Percentiles rank a stretch among this genome's conserved stretches.
Conservation (phyloP, 108 stramenopile species). For the Epipyxis sp. region DNA sequence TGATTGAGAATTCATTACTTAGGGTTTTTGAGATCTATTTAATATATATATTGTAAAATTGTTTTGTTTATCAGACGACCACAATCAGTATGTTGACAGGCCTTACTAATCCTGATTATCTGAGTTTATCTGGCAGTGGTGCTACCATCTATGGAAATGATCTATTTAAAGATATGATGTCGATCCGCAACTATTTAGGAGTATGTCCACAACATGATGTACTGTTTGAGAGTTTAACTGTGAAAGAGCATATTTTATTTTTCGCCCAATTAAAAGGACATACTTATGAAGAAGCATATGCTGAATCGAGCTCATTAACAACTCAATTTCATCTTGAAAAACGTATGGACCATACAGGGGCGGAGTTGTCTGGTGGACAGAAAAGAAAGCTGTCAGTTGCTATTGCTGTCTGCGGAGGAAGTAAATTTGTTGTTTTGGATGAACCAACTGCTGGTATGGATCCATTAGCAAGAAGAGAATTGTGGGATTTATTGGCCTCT, state of each 20-base stretch:
- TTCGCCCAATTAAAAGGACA: constrained; percentile 48
- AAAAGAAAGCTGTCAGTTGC: constrained; percentile 70
- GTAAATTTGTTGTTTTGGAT: constrained; percentile 71
- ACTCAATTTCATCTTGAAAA: neutral
- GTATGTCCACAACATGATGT: constrained; percentile 40
- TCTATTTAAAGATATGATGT: neutral
- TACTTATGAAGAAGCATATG: constrained; percentile 35
- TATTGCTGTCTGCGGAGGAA: constrained; percentile 79
- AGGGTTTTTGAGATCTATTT: too few relatives aligned
- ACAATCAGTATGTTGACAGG: constrained; percentile 68
- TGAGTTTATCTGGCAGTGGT: constrained; percentile 40
- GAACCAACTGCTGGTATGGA: constrained; percentile 67
- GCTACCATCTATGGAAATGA: constrained; percentile 61
- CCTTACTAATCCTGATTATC: constrained; percentile 49
- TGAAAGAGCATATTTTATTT: constrained; percentile 23
- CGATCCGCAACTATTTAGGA: constrained; percentile 25
- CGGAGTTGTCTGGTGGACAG: neutral
- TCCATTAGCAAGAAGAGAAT: constrained; percentile 4
- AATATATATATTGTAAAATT: too few relatives aligned
- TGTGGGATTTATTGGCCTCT: constrained; percentile 35
- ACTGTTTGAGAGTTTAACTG: constrained; percentile 31
- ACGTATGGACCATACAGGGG: neutral
- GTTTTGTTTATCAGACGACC: constrained; percentile 73
- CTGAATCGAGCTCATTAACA: constrained; percentile 13
- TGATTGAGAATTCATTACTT: too few relatives aligned